Conservation (phyloP, 805 yeast species). For the Lipomyces starkeyi region DNA sequence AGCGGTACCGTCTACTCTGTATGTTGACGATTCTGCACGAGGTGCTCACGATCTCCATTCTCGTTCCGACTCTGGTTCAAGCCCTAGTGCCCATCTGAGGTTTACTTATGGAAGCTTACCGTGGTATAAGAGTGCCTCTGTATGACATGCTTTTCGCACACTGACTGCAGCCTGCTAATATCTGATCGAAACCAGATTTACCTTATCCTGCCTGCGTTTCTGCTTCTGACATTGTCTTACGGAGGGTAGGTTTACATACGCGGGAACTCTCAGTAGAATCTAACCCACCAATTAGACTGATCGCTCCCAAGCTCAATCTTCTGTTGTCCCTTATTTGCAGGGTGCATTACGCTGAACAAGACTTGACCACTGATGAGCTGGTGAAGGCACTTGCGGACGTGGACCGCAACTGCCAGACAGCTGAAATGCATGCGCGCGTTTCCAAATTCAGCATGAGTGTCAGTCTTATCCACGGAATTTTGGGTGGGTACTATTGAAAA, state of each 20-base stretch:
- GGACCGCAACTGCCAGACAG: slow-evolving; percentile 33
- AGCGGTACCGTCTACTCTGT: neutral
- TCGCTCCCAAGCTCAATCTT: slow-evolving; percentile 33
- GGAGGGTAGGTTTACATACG: slow-evolving; percentile 28
- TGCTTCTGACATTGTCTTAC: slow-evolving; percentile 22
- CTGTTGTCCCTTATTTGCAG: slow-evolving; percentile 27
- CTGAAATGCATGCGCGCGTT: slow-evolving; percentile 27
- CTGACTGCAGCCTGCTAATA: neutral
- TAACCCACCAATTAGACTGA: slow-evolving; percentile 18
- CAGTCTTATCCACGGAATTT: slow-evolving; percentile 26
- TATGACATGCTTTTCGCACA: slow-evolving; percentile 8
- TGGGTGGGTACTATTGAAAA: slow-evolving; percentile 7
- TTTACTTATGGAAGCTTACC: neutral
- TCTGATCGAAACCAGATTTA: slow-evolving; percentile 20
- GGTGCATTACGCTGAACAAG: slow-evolving; percentile 16
- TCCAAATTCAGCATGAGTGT: slow-evolving; percentile 30
- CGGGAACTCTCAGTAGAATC: neutral
- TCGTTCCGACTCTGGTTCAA: neutral
- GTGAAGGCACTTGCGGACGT: slow-evolving; percentile 16
- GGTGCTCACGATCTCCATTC: neutral
- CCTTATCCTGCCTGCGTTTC: slow-evolving; percentile 28
- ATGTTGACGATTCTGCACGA: neutral
- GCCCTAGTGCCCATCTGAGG: neutral
- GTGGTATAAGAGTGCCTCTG: slow-evolving; percentile 30
- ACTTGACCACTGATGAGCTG: neutral